phyloP scores from a whole-genome alignment of 805 yeast genomes.

The Millerozyma miso region DNA sequence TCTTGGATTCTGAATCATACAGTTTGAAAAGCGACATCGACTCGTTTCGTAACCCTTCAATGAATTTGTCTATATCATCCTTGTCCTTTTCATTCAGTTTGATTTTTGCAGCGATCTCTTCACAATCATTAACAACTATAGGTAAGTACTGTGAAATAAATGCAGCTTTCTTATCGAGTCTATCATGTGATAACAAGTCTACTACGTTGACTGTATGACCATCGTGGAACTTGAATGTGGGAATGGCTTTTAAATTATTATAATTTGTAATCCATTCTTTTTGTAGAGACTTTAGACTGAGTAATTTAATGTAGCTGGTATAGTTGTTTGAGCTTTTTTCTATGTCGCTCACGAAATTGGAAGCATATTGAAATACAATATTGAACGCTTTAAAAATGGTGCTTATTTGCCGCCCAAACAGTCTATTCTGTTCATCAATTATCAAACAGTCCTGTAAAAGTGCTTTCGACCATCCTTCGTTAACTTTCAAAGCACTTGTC shows the following conservation, averaged over 20 bases:
- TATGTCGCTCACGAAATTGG: slow-evolving; percentile 46
- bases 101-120: slow-evolving; percentile 29
- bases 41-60: slow-evolving; percentile 39
- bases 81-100: slow-evolving; percentile 35
- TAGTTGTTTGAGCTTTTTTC: slow-evolving; percentile 42
- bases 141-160: slow-evolving; percentile 29
- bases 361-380: slow-evolving; percentile 46
- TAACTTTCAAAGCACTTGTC: slow-evolving; percentile 36
- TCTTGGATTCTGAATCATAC: slow-evolving; percentile 9
- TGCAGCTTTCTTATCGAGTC: slow-evolving; percentile 27
- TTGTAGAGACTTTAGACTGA: slow-evolving; percentile 39
- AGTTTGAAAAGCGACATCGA: slow-evolving; percentile 25
- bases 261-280: slow-evolving; percentile 34
- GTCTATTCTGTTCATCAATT: slow-evolving; percentile 24
- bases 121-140: slow-evolving; percentile 22
- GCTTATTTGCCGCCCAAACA: slow-evolving; percentile 30
- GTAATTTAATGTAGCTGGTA: slow-evolving; percentile 30
- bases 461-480: slow-evolving; percentile 51
- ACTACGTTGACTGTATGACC: slow-evolving; percentile 19
- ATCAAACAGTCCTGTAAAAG: slow-evolving; percentile 37
- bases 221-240: slow-evolving; percentile 32
- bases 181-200: slow-evolving; percentile 25
- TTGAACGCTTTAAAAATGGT: slow-evolving; percentile 43
- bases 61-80: slow-evolving; percentile 32
- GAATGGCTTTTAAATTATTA: slow-evolving; percentile 30